Evolutionary conservation across 2,329 filamentous ascomycete genomes (phyloP).

Genomic region (Basipetospora chlamydospora): DNA sequence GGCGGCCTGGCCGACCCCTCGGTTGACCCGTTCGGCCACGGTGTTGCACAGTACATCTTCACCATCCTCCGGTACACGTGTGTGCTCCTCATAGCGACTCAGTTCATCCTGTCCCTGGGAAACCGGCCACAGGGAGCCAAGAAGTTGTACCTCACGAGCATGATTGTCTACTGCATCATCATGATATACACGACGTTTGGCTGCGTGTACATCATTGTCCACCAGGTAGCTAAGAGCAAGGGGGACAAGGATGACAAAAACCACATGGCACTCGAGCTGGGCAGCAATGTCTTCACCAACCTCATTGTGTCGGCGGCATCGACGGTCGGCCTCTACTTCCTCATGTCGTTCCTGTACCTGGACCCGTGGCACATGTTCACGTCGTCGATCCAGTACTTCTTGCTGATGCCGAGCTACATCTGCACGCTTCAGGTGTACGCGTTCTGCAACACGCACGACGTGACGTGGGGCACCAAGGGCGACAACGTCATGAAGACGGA

Average conservation of each 20-base stretch:
- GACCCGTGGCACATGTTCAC: slow-evolving; percentile 99
- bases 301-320: slow-evolving; percentile 80
- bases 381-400: slow-evolving; percentile 78
- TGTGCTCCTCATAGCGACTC: slow-evolving; percentile 76
- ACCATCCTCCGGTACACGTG: slow-evolving; percentile 72
- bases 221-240: slow-evolving; percentile 49
- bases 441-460: slow-evolving; percentile 98
- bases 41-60: slow-evolving; percentile 75
- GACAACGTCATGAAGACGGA: slow-evolving; percentile 93
- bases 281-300: slow-evolving; percentile 88
- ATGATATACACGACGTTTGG: slow-evolving; percentile 94
- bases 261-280: slow-evolving; percentile 40
- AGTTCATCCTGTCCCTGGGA: slow-evolving; percentile 92
- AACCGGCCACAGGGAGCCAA: slow-evolving; percentile 92
- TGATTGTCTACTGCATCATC: slow-evolving; percentile 83
- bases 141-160: slow-evolving; percentile 73
- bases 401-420: slow-evolving; percentile 83
- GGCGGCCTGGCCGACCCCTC: slow-evolving; percentile 68
- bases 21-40: slow-evolving; percentile 84
- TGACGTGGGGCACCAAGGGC: slow-evolving; percentile 97
- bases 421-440: slow-evolving; percentile 97
- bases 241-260: slow-evolving; percentile 22
- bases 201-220: slow-evolving; percentile 73
- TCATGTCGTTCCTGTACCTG: slow-evolving; percentile 92
- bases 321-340: slow-evolving; percentile 84